Conservation (phyloP, 2,329 filamentous ascomycete genomes). For the Trichoderma harzianum region DNA sequence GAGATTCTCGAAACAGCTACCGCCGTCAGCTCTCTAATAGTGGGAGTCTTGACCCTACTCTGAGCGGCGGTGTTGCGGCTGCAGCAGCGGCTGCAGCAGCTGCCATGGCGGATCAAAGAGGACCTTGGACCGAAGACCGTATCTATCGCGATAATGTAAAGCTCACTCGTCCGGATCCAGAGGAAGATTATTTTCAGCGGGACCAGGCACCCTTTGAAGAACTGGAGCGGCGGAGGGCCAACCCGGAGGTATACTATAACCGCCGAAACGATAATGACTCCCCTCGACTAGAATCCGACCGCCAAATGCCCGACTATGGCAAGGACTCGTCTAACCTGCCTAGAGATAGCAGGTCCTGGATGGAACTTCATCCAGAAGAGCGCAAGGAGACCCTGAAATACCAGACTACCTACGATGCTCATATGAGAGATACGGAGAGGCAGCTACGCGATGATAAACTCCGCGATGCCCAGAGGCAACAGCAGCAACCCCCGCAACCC, state of each 20-base stretch:
- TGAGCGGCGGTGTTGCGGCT: slow-evolving; percentile 41
- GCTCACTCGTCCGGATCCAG: slow-evolving; percentile 14
- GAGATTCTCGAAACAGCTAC: slow-evolving; percentile 30
- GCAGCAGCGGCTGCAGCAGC: slow-evolving; percentile 48
- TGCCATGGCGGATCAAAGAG: slow-evolving; percentile 27
- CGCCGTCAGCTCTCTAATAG: slow-evolving; percentile 36
- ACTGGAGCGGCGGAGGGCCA: slow-evolving; percentile 6
- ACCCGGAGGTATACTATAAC: slow-evolving; percentile 6
- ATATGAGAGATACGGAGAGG: not conserved
- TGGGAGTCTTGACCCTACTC: slow-evolving; percentile 32
- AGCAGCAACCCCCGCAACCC: not conserved
- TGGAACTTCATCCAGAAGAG: slow-evolving; percentile 31
- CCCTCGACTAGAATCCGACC: not conserved
- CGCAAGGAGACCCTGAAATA: slow-evolving; percentile 26
- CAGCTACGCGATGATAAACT: slow-evolving; percentile 1
- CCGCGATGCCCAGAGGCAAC: slow-evolving; percentile 28
- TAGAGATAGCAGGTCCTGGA: slow-evolving; percentile 28
- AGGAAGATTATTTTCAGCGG: not conserved
- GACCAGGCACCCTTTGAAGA: slow-evolving; percentile 17
- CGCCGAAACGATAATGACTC: not conserved
- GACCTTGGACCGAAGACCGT: slow-evolving; percentile 22
- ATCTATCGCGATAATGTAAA: slow-evolving; percentile 24
- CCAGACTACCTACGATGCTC: slow-evolving; percentile 27
- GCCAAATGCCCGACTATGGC: slow-evolving; percentile 5
- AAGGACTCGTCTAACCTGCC: not conserved